Evolutionary conservation across 2,329 filamentous ascomycete genomes (phyloP).

Genomic region (Ophiosphaerella korrae): DNA sequence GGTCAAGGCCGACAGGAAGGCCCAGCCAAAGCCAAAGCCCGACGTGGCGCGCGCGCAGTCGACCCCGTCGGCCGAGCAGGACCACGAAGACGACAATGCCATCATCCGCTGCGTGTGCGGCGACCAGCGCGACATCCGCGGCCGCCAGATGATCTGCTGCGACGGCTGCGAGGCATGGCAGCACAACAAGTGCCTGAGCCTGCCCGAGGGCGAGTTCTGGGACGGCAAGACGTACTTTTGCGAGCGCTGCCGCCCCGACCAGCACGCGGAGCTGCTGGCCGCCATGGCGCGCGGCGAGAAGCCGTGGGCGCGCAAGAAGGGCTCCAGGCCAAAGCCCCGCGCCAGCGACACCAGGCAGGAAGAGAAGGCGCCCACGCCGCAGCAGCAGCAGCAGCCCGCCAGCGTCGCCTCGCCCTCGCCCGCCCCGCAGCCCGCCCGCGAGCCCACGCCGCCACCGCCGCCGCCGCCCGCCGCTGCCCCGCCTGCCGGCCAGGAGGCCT

Average conservation of each 20-base stretch:
- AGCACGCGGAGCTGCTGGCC: conserved; percentile 80
- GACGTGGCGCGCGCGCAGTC: conserved; percentile 47
- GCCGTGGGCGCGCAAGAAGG: conserved; percentile 74
- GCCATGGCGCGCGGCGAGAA: conserved; percentile 80
- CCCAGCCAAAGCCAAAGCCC: conserved; percentile 51
- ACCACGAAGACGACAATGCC: conserved; percentile 67
- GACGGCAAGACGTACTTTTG: conserved; percentile 72
- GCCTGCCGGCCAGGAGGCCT: conserved; percentile 15
- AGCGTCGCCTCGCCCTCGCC: conserved; percentile 21
- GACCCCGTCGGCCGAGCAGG: conserved; percentile 43
- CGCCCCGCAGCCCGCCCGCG: conserved; percentile 10
- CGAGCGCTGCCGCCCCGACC: conserved; percentile 82
- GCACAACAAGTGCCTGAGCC: conserved; percentile 93
- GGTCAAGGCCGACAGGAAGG: conserved; percentile 52
- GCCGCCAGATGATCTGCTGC: conserved; percentile 93
- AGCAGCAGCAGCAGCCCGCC: conserved; percentile 10
- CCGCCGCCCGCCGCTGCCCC: conserved; percentile 20
- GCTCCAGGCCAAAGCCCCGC: conserved; percentile 64
- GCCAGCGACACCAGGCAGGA: conserved; percentile 65
- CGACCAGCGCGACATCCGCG: conserved; percentile 76
- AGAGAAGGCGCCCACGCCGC: conserved; percentile 38
- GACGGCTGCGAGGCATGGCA: conserved; percentile 94
- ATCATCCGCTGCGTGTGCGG: conserved; percentile 94
- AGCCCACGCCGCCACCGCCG: conserved; percentile 7
- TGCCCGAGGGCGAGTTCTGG: conserved; percentile 71